Evolutionary conservation across 108 stramenopile species (phyloP).

Genomic region (Nitzschia putrida): DNA sequence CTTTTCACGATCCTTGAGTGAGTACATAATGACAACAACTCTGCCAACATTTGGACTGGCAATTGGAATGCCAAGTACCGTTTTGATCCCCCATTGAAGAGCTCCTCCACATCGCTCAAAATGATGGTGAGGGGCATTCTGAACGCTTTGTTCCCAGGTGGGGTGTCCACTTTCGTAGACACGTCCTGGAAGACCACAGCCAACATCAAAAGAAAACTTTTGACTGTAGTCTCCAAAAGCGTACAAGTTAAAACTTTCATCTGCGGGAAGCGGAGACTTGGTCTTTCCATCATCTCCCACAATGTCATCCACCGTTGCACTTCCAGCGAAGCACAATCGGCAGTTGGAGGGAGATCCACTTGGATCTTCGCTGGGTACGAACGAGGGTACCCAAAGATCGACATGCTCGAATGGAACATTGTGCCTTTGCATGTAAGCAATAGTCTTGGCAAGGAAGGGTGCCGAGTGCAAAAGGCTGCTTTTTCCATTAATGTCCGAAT

Average conservation of each 20-base stretch:
- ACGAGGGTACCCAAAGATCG: slow-evolving; percentile 86
- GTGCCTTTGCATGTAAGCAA: slow-evolving; percentile 70
- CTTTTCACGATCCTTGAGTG: slow-evolving; percentile 62
- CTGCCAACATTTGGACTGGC: slow-evolving; percentile 83
- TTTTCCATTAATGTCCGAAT: slow-evolving; percentile 48
- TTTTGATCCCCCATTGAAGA: slow-evolving; percentile 82
- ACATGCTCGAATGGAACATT: slow-evolving; percentile 83
- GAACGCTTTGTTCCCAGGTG: slow-evolving; percentile 79
- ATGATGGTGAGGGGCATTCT: slow-evolving; percentile 64
- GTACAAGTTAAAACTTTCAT: slow-evolving; percentile 68
- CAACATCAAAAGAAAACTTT: slow-evolving; percentile 84
- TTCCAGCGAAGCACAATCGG: slow-evolving; percentile 79
- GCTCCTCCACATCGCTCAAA: slow-evolving; percentile 89
- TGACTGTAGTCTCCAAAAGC: slow-evolving; percentile 85
- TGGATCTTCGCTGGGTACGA: slow-evolving; percentile 25
- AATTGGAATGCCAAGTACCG: slow-evolving; percentile 82
- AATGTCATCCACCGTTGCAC: slow-evolving; percentile 58
- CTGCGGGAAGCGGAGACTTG: slow-evolving; percentile 15
- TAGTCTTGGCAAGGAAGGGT: slow-evolving; percentile 71
- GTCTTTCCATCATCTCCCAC: slow-evolving; percentile 36
- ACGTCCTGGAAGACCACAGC: slow-evolving; percentile 84
- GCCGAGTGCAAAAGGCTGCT: slow-evolving; percentile 65
- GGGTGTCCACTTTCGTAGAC: slow-evolving; percentile 63
- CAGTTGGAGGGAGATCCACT: slow-evolving; percentile 32
- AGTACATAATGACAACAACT: slow-evolving; percentile 80